A percentile compares a stretch with the other conserved stretches of the same genome.
Evolutionary conservation across 1,139 yeast species (phyloP).

Genomic region (Pneumocystis murina): DNA sequence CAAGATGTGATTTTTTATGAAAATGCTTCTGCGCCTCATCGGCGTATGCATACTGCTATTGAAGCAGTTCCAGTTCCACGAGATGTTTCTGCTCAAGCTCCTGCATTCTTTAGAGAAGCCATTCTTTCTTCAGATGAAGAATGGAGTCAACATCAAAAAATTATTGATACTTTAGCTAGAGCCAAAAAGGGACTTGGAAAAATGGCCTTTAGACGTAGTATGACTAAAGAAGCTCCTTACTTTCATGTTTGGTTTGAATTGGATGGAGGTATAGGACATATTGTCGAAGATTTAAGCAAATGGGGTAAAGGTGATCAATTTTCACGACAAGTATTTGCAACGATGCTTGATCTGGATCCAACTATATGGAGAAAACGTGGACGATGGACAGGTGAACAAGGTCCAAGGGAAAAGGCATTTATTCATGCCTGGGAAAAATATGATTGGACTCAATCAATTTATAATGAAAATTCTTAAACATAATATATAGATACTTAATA

Average conservation of each 20-base stretch:
- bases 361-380: constrained; percentile 22
- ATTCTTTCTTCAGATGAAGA: constrained; percentile 29
- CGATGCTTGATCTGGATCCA: constrained; percentile 28
- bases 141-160: constrained; percentile 28
- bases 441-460: constrained; percentile 21
- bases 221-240: constrained; percentile 36
- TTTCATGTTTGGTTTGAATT: constrained; percentile 37
- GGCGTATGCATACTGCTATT: constrained; percentile 29
- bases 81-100: constrained; percentile 21
- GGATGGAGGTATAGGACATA: constrained; percentile 38
- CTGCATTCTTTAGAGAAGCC: constrained; percentile 32
- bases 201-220: constrained; percentile 25
- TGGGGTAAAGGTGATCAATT: constrained; percentile 37
- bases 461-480: background rate
- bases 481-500: background rate
- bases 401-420: constrained; percentile 18
- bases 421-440: constrained; percentile 20
- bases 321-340: constrained; percentile 34
- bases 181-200: constrained; percentile 19
- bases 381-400: constrained; percentile 20
- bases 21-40: constrained; percentile 24
- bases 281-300: constrained; percentile 28
- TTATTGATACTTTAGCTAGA: constrained; percentile 23
- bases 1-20: constrained; percentile 34
- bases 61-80: constrained; percentile 32